phyloP scores from a whole-genome alignment of 768 basidiomycete genomes.

The Suillus lakei region DNA sequence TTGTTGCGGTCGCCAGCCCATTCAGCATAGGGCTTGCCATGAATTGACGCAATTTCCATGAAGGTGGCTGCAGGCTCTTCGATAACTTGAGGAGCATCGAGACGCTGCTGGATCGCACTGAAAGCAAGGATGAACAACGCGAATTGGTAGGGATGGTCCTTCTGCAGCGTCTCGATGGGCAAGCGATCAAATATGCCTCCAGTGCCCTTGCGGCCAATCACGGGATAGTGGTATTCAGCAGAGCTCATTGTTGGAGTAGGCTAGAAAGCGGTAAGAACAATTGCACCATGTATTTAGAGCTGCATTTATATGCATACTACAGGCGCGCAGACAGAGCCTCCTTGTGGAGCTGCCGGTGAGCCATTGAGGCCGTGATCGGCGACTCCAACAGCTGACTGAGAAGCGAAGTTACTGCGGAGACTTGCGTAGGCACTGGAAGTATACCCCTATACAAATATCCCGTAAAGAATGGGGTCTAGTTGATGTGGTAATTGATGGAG shows the following conservation, averaged over 20 bases:
- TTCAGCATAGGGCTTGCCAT: slow-evolving; percentile 30
- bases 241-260: neutral
- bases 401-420: neutral
- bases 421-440: neutral
- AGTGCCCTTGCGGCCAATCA: slow-evolving; percentile 23
- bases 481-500: neutral
- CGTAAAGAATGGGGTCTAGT: neutral
- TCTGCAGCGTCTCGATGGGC: slow-evolving; percentile 24
- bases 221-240: slow-evolving; percentile 20
- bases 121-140: slow-evolving; percentile 31
- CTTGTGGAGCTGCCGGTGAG: neutral
- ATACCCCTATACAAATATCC: neutral
- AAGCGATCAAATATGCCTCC: slow-evolving; percentile 25
- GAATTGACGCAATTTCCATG: slow-evolving; percentile 30
- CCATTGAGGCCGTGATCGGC: neutral
- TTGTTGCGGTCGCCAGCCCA: slow-evolving; percentile 27
- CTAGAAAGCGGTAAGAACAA: neutral
- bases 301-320: neutral
- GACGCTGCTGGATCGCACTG: slow-evolving; percentile 16
- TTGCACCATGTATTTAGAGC: too few species aligned
- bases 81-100: neutral
- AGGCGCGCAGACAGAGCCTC: neutral
- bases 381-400: neutral
- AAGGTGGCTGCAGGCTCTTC: slow-evolving; percentile 16
- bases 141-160: slow-evolving; percentile 28